phyloP scores from a whole-genome alignment of 225 moss, liverwort and hornwort genomes.

The Bryoerythrophyllum caledonicum region DNA sequence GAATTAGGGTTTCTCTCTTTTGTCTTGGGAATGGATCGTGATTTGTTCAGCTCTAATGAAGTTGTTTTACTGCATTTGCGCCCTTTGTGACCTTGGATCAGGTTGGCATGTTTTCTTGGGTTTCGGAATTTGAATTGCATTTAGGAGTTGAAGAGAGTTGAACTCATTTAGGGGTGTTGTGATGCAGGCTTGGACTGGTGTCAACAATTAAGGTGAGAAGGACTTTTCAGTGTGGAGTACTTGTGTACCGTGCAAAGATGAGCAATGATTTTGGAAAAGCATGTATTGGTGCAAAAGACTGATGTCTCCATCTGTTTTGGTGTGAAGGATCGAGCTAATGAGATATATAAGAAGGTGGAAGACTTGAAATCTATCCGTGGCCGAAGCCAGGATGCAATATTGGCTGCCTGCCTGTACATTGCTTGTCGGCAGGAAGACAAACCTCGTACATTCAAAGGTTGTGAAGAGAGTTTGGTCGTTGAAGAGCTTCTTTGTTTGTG shows the following conservation, averaged over 20 bases:
- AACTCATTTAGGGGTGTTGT: not conserved
- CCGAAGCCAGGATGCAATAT: constrained; percentile 70
- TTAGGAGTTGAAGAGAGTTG: not conserved
- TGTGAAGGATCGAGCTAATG: constrained; percentile 85
- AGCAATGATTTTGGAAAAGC: constrained; percentile 23
- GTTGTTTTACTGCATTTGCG: not conserved
- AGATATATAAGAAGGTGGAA: constrained; percentile 80
- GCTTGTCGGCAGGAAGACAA: constrained; percentile 79
- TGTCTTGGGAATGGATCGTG: no score
- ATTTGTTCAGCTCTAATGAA: not conserved
- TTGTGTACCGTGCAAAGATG: constrained; percentile 33
- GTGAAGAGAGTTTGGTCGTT: not conserved
- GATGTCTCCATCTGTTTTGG: constrained; percentile 55
- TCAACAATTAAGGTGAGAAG: constrained; percentile 75
- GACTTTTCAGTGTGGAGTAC: constrained; percentile 32
- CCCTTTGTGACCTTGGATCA: not conserved
- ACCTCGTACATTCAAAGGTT: constrained; percentile 80
- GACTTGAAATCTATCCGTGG: constrained; percentile 74
- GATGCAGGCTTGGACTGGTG: constrained; percentile 69
- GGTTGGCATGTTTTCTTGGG: not conserved
- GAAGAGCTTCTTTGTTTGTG: not conserved
- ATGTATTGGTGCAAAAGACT: no score
- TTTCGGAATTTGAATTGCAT: not conserved
- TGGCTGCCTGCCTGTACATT: constrained; percentile 79
- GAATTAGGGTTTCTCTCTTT: constrained; percentile 8